Conservation (phyloP, 169 alveolate species). For the Eimeria mitis region DNA sequence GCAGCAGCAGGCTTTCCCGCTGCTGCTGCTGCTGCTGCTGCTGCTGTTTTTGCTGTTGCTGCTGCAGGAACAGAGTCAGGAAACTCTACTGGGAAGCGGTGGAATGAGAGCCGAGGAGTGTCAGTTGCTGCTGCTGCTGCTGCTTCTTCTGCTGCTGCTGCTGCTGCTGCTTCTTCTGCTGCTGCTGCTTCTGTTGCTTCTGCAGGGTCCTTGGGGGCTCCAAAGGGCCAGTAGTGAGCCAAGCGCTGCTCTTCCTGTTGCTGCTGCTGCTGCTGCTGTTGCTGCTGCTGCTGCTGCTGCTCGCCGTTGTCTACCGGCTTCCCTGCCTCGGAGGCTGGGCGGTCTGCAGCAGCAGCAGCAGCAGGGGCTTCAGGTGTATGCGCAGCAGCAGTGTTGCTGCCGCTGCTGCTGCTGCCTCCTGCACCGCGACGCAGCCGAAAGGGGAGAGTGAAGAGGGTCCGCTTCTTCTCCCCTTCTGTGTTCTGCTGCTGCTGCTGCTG, state of each 20-base stretch:
- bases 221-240: constrained; percentile 19
- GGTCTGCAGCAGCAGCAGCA: constrained; percentile 36
- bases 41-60: neutral
- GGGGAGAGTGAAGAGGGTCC: constrained; percentile 13
- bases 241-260: neutral
- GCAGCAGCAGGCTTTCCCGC: constrained; percentile 40
- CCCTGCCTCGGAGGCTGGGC: neutral
- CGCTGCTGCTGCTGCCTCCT: constrained; percentile 37
- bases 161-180: neutral
- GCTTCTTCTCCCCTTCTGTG: constrained; percentile 23
- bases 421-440: constrained; percentile 48
- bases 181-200: constrained; percentile 45
- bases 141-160: neutral
- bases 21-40: neutral
- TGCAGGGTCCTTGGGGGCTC: neutral
- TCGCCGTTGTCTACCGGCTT: neutral
- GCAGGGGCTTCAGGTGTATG: neutral
- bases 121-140: too few species aligned
- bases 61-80: constrained; percentile 21
- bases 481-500: constrained; percentile 31
- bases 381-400: neutral
- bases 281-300: constrained; percentile 43
- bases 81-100: neutral
- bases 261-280: constrained; percentile 41
- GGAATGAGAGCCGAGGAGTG: neutral